Evolutionary conservation across 225 moss, liverwort and hornwort genomes (phyloP).

Genomic region (Asterella californica): DNA sequence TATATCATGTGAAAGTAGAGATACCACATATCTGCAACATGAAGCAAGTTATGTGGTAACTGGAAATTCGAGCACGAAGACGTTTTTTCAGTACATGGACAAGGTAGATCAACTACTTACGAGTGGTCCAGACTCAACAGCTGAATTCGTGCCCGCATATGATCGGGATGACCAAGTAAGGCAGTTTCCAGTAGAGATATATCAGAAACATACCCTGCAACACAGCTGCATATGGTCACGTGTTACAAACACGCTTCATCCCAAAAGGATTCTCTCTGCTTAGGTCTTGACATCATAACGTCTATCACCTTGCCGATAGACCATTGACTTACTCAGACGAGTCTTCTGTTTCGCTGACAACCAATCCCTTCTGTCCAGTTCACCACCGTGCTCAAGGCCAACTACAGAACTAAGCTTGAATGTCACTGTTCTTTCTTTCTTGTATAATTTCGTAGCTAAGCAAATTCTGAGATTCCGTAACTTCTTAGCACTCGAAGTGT

Average conservation of each 20-base stretch:
- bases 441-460: no score
- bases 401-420: background rate
- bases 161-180: constrained; percentile 50
- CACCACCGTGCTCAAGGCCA: background rate
- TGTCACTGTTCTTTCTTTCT: background rate
- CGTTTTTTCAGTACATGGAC: background rate
- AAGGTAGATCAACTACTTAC: constrained; percentile 27
- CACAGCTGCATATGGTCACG: constrained; percentile 49
- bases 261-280: background rate
- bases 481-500: no score
- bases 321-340: background rate
- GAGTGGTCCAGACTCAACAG: constrained; percentile 73
- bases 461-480: no score
- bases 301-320: background rate
- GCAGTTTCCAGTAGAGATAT: constrained; percentile 57
- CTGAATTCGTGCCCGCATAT: constrained; percentile 36
- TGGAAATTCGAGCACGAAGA: background rate
- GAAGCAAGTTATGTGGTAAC: background rate
- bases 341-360: background rate
- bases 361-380: background rate
- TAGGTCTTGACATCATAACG: background rate
- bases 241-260: background rate
- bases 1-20: background rate
- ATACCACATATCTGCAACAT: background rate
- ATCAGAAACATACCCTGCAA: constrained; percentile 64